Conservation (phyloP, 1,284 basidiomycete genomes). For the Trametes pubescens region DNA sequence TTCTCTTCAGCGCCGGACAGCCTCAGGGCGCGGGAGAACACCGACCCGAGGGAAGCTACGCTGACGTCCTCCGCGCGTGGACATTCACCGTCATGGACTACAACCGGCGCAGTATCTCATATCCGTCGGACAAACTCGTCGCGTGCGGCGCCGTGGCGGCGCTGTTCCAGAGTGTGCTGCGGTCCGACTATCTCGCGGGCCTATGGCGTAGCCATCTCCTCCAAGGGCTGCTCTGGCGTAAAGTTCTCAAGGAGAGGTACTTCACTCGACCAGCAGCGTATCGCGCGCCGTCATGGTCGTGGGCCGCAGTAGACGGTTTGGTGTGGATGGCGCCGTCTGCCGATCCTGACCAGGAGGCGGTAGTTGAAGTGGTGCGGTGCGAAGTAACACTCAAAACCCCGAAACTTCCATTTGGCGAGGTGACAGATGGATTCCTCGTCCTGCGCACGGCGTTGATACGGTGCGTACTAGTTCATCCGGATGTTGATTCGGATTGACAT, state of each 20-base stretch:
- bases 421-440: neutral
- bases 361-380: neutral
- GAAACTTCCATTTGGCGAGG: neutral
- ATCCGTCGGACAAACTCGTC: slow-evolving; percentile 29
- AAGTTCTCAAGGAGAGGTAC: neutral
- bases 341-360: neutral
- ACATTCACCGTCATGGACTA: slow-evolving; percentile 22
- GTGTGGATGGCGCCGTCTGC: neutral
- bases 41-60: neutral
- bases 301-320: slow-evolving; percentile 10
- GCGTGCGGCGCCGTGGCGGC: slow-evolving; percentile 27
- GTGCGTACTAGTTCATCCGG: too few species aligned
- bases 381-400: neutral
- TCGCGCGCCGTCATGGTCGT: slow-evolving; percentile 30
- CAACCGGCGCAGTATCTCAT: slow-evolving; percentile 15
- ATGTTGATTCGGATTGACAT: too few species aligned
- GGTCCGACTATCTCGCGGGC: slow-evolving; percentile 29
- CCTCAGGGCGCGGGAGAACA: too few species aligned
- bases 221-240: slow-evolving; percentile 26
- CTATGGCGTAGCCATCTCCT: slow-evolving; percentile 24
- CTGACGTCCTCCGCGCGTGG: slow-evolving; percentile 17
- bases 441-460: neutral
- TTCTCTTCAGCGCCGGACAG: slow-evolving; percentile 16
- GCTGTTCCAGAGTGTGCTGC: slow-evolving; percentile 22
- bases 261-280: neutral